Conservation (phyloP, 306 rosid species). For the Dryas drummondii region DNA sequence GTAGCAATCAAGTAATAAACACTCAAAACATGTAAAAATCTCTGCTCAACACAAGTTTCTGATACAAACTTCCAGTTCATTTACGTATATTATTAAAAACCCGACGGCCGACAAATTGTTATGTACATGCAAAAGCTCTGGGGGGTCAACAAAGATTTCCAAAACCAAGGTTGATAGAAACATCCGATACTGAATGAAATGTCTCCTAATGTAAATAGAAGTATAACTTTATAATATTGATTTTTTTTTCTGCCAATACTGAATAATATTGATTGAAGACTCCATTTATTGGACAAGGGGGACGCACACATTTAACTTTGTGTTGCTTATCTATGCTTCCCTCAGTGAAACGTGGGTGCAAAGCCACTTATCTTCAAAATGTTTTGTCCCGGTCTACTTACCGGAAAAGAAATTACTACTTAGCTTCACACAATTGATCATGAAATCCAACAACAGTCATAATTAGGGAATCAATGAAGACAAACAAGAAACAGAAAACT, state of each 20-base stretch:
- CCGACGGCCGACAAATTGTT: not conserved
- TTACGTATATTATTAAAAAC: not conserved
- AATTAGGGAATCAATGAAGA: constrained; percentile 9
- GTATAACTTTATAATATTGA: not conserved
- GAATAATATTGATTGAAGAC: not conserved
- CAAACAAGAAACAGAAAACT: constrained; percentile 2
- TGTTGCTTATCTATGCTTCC: not conserved
- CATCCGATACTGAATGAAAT: not conserved
- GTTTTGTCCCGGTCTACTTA: not conserved
- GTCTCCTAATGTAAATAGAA: not conserved
- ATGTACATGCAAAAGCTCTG: not conserved
- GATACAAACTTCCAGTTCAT: not conserved
- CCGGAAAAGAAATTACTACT: not conserved
- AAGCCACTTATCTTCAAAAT: not conserved
- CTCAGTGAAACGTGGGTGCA: not conserved
- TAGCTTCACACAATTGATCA: not conserved
- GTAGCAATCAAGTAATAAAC: not conserved
- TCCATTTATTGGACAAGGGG: no score
- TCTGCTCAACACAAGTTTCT: not conserved
- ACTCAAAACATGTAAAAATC: not conserved
- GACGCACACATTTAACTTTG: not conserved
- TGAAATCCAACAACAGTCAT: constrained; percentile 15
- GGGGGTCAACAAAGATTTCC: not conserved
- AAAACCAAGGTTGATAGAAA: not conserved
- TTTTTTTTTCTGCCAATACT: not conserved